phyloP scores from a whole-genome alignment of 2,329 filamentous ascomycete genomes.

The Canariomyces notabilis region DNA sequence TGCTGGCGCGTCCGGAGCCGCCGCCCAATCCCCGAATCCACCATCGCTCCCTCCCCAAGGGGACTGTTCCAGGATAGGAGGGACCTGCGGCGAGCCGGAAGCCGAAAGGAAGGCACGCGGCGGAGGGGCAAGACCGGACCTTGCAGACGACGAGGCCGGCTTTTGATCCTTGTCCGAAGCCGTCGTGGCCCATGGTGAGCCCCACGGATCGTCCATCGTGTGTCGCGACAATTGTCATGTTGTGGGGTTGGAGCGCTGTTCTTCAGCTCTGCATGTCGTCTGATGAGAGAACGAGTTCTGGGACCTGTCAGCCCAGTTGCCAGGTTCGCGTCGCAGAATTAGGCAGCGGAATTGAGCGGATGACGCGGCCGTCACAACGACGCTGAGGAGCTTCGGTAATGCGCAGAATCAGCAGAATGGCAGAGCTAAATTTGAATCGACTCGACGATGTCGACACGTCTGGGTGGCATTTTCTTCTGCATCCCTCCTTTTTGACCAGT shows the following conservation, averaged over 20 bases:
- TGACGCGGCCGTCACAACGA: too few species aligned
- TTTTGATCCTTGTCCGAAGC: constrained; percentile 32
- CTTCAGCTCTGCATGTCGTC: constrained; percentile 13
- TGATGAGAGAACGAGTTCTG: background rate
- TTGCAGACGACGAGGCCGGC: constrained; percentile 29
- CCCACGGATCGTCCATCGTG: constrained; percentile 60
- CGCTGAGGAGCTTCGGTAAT: too few species aligned
- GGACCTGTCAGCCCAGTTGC: background rate
- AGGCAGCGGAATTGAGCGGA: too few species aligned
- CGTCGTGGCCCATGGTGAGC: constrained; percentile 52
- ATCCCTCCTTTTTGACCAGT: too few species aligned
- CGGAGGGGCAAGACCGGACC: constrained; percentile 37
- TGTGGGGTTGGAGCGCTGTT: constrained; percentile 7
- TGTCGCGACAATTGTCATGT: constrained; percentile 22
- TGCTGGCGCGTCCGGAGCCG: constrained; percentile 22
- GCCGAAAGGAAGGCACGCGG: constrained; percentile 39
- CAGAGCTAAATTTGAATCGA: too few species aligned
- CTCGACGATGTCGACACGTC: too few species aligned
- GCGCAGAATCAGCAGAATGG: too few species aligned
- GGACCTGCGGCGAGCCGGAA: constrained; percentile 27
- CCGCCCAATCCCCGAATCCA: constrained; percentile 36
- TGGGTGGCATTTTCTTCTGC: too few species aligned
- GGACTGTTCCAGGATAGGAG: constrained; percentile 30
- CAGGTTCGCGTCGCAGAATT: too few species aligned
- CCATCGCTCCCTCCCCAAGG: constrained; percentile 41